Evolutionary conservation across 345 rosid genomes (phyloP).

Genomic region (Zanthoxylum bungeanum): DNA sequence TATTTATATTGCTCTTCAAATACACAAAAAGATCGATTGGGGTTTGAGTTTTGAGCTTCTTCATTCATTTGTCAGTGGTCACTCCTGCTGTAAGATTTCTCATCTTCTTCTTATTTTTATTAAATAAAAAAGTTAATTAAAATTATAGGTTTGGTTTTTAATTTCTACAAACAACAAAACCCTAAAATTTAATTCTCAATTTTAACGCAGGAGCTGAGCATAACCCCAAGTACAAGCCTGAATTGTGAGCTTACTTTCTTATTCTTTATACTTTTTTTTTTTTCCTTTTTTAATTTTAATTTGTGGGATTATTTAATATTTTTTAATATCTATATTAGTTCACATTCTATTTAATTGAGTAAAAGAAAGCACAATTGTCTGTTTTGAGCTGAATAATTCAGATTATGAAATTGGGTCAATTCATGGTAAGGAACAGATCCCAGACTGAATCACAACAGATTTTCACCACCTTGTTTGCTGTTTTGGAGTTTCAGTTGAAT

Average conservation of each 20-base stretch:
- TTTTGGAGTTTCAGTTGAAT: background rate
- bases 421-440: background rate
- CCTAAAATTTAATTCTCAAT: background rate
- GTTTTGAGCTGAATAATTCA: background rate
- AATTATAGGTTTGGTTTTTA: background rate
- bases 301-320: background rate
- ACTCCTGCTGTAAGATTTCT: too few relatives aligned
- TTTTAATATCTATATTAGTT: background rate
- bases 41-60: too few relatives aligned
- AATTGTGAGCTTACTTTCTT: constrained; percentile 3
- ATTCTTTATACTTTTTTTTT: background rate
- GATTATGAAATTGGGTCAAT: background rate
- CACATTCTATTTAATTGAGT: background rate
- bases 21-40: too few relatives aligned
- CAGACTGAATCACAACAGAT: background rate
- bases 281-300: background rate
- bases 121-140: background rate
- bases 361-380: background rate
- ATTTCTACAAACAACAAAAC: background rate
- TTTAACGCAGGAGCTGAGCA: background rate
- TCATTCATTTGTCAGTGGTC: too few relatives aligned
- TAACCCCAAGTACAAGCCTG: background rate
- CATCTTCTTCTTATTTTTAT: background rate
- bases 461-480: background rate
- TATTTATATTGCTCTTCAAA: too few relatives aligned